A percentile compares a stretch with the other conserved stretches of the same genome.
Evolutionary conservation across 2,329 filamentous ascomycete species (phyloP).

Genomic region (Phoma sp.): DNA sequence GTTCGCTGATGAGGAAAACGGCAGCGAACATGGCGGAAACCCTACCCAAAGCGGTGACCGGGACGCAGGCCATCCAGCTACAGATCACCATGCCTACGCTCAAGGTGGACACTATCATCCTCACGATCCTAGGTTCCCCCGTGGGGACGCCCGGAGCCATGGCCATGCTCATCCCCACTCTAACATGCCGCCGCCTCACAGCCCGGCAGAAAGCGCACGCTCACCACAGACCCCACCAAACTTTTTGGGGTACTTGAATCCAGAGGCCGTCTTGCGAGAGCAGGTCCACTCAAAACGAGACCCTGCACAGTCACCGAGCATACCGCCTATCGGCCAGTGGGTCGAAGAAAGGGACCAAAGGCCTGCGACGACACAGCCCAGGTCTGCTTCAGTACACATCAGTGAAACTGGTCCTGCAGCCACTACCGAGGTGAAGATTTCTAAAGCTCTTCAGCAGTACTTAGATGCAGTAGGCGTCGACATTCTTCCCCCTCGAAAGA

Average conservation of each 20-base stretch:
- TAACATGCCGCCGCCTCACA: slow-evolving; percentile 43
- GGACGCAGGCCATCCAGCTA: slow-evolving; percentile 38
- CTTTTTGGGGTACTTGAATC: slow-evolving; percentile 55
- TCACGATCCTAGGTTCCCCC: slow-evolving; percentile 32
- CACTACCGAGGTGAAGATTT: slow-evolving; percentile 39
- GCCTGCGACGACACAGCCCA: slow-evolving; percentile 29
- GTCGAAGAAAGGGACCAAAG: slow-evolving; percentile 40
- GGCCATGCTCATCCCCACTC: slow-evolving; percentile 29
- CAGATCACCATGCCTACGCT: slow-evolving; percentile 35
- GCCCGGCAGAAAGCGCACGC: slow-evolving; percentile 37
- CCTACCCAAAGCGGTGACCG: slow-evolving; percentile 47
- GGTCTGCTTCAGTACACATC: slow-evolving; percentile 31
- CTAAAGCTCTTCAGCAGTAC: slow-evolving; percentile 44
- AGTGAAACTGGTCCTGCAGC: slow-evolving; percentile 41
- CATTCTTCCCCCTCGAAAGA: slow-evolving; percentile 42
- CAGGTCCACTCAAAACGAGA: slow-evolving; percentile 46
- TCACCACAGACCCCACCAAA: slow-evolving; percentile 46
- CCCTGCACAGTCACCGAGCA: slow-evolving; percentile 35
- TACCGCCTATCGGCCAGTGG: slow-evolving; percentile 45
- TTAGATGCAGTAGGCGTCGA: slow-evolving; percentile 46
- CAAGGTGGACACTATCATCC: slow-evolving; percentile 30
- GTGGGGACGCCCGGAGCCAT: slow-evolving; percentile 32
- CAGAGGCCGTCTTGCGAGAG: slow-evolving; percentile 54
- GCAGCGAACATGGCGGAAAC: slow-evolving; percentile 45
- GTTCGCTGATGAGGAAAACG: slow-evolving; percentile 45